Base-by-base conservation (phyloP, 805 yeast genomes). In the Jamesozyma lodderae region DNA sequence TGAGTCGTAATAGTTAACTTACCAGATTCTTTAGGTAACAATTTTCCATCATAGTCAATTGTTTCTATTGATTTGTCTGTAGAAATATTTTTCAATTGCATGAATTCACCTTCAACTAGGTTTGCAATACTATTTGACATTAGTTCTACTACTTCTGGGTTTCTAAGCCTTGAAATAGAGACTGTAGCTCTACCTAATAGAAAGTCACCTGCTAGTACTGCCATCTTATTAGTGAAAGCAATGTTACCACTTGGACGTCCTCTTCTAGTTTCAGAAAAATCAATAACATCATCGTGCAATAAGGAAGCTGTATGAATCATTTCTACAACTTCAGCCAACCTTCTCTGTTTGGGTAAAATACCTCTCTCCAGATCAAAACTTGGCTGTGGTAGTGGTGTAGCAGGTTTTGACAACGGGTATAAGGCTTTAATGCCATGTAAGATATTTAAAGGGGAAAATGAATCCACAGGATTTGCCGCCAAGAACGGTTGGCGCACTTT, bases 221-320 rank as follows among this genome's bases (percentile, higher is more conserved):
- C 94, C 96, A 92, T 88, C 56, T 92, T 92, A 64, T 92, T 92
- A 21, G 94, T 84, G 63, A 88, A 92, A 7, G 96, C 96, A 42
- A 81, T 72, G 63, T 92, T 92, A 1, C 96, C 97, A 46, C 84
- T 76, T 17, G 94, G 94, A 53, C 84, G 73, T 31, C 95, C 94
- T 46, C 98, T 71, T 57, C 98, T 72, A 24, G 90, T 73, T 53
- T 84, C 96, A 0, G 88, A 77, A 54, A 73, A 69, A 63, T 92
- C 98, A 51, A 92, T 90, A 43, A 92, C 98, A 60, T 92, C 98
- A 63, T 92, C 98, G 60, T 92, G 98, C 38, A 92, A 70, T 46
- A 92, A 66, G 10, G 95, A 82, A 3, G 98, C 97, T 1, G 97
- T 92, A 60, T 92, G 98, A 47, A 92, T 92, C 95, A 92, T 84